These are phyloP conservation scores for Stromatinia cepivora DNA, from an alignment of 2,329 filamentous ascomycete genomes.

Conservation along the genomic window DNA sequence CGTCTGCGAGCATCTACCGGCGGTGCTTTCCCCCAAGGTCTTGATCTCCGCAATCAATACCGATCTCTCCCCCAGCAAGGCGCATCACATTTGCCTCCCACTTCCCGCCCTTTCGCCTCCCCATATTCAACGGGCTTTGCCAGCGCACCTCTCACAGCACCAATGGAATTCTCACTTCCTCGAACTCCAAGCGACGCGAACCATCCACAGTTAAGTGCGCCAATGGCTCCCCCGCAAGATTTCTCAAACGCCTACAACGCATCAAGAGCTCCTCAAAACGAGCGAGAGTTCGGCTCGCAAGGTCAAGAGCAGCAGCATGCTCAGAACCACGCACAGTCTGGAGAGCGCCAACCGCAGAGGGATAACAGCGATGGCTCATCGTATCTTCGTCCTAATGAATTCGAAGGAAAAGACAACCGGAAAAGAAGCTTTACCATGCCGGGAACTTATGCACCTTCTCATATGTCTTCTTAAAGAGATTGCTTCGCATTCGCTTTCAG, in stretches of 20 bases:
- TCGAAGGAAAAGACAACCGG: conserved; percentile 37
- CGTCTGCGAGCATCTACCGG: conserved; percentile 53
- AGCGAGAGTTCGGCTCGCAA: conserved; percentile 30
- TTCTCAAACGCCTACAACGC: conserved; percentile 43
- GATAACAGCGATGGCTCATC: conserved; percentile 33
- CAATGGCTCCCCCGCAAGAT: conserved; percentile 54
- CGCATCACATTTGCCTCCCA: conserved; percentile 30
- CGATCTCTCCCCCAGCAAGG: conserved; percentile 43
- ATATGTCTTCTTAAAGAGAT: conserved; percentile 14
- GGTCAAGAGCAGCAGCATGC: conserved; percentile 32
- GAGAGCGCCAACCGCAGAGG: conserved; percentile 24
- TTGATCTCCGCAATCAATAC: conserved; percentile 50
- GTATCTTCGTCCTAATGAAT: conserved; percentile 34
- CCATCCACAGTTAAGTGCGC: conserved; percentile 54
- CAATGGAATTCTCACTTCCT: conserved; percentile 53
- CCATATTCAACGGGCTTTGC: conserved; percentile 52
- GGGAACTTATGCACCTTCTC: conserved; percentile 24
- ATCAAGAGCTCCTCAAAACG: conserved; percentile 30
- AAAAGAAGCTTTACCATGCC: conserved; percentile 39
- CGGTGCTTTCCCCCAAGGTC: conserved; percentile 46
- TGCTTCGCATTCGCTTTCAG: not conserved
- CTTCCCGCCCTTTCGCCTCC: conserved; percentile 43
- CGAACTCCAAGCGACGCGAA: conserved; percentile 46
- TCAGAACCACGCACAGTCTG: conserved; percentile 27
- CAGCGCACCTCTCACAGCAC: conserved; percentile 55